phyloP scores from a whole-genome alignment of 2,329 filamentous ascomycete species.

The Rhexocercosporidium sp. region DNA sequence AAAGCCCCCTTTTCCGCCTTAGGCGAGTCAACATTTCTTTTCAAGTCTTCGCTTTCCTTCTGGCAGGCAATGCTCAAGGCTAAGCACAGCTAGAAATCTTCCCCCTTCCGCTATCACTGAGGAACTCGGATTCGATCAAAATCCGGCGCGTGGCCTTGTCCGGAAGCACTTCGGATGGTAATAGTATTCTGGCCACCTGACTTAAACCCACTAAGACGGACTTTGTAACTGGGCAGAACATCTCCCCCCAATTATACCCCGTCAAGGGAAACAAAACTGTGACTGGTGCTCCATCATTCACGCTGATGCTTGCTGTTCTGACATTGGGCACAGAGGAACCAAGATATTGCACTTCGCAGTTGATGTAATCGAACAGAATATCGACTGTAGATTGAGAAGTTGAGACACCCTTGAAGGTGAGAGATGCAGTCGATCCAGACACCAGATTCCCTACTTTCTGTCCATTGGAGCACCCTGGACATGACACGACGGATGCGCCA shows the following conservation, averaged over 20 bases:
- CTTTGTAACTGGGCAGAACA: background rate
- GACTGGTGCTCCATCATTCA: background rate
- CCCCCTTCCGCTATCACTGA: background rate
- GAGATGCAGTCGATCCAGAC: background rate
- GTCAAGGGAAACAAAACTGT: background rate
- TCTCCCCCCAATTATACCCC: slow-evolving; percentile 2
- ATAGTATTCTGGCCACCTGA: background rate
- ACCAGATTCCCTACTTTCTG: background rate
- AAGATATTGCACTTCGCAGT: slow-evolving; percentile 4
- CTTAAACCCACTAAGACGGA: slow-evolving; percentile 3
- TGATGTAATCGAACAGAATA: slow-evolving; percentile 9
- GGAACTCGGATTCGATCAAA: background rate
- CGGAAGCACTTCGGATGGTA: background rate
- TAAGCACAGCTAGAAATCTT: too few species aligned
- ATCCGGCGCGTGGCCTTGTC: background rate
- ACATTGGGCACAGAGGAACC: background rate
- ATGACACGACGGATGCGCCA: background rate
- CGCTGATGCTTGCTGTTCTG: background rate
- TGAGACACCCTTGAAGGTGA: background rate
- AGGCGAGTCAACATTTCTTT: too few species aligned
- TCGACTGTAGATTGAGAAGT: background rate
- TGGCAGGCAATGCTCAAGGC: too few species aligned
- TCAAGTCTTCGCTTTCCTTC: too few species aligned
- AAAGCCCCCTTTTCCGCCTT: too few species aligned
- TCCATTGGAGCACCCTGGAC: background rate